Base-by-base conservation (phyloP, 306 rosid species). In the Rosa rugosa region DNA sequence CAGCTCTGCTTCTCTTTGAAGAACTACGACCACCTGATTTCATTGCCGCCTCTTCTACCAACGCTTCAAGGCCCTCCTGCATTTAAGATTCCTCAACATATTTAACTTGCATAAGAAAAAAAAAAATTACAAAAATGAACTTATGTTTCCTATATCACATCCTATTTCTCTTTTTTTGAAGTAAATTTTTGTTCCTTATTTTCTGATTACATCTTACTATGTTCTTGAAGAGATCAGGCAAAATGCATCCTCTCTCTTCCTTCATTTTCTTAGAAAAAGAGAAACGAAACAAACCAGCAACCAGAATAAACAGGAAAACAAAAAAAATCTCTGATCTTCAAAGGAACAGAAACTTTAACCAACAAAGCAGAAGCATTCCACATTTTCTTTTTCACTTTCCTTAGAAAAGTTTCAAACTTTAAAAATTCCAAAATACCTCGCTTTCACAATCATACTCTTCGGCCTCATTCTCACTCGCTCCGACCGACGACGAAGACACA, bases 1-100 rank as follows among this genome's bases (percentile, higher is more conserved):
- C 96, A 75, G 99, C 99, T 86, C 99, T 87, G 85, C 93, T 92
- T 88, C 98, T 88, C 82, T 95, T 95, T 27, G 99, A 91, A 71
- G 99, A 87, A 80, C 80, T 73, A 75, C 95, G 85, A 47, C 83
- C 81, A 71, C 84, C 51, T 27, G 38, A 62, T 11, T 84, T 92
- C 20, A 82, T 71, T 17, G 89, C 87, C 53, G 60, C 63, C 47
- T 87, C 90, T 69, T 87, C 97, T 20, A 71, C 87, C 82, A 87
- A 85, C n/a, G 91, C 91, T 76, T 94, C 97, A 41, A 84, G 79
- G 69, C 93, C 94, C 89, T 91, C 97, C 98, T 92, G 31, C 82
- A 69, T 67, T 79, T 45, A 50, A 78, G 84, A 67, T 63, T 25
- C 44, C 27, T 60, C 57, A 60, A 23, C 31, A 23, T 75, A 36